phyloP scores from a whole-genome alignment of 257 asterid species.

The Solanum etuberosum region DNA sequence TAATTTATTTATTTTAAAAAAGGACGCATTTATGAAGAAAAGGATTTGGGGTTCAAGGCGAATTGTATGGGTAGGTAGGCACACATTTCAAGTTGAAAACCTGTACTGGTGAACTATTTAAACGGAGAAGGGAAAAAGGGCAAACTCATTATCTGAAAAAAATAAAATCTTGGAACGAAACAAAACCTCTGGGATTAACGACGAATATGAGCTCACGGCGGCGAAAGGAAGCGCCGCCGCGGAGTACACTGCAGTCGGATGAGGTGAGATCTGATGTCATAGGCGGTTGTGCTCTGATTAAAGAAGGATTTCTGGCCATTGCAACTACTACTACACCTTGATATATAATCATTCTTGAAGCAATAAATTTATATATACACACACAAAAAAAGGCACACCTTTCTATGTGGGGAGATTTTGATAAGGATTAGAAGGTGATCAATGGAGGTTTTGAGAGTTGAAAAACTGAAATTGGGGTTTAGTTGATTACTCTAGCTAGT shows the following conservation, averaged over 20 bases:
- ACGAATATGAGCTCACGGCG: conserved; percentile 86
- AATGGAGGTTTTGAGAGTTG: background rate
- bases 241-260: conserved; percentile 25
- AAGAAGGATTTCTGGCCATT: conserved; percentile 50
- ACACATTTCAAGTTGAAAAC: background rate
- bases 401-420: background rate
- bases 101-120: background rate
- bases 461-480: background rate
- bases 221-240: conserved; percentile 34
- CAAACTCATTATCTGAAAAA: background rate
- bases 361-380: background rate
- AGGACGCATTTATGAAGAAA: background rate
- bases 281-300: conserved; percentile 52
- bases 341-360: conserved; percentile 22
- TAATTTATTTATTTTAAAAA: background rate
- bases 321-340: conserved; percentile 33
- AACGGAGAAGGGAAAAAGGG: background rate
- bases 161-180: background rate
- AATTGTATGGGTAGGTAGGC: background rate
- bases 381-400: background rate
- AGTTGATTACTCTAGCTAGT: background rate
- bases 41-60: background rate
- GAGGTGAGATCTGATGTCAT: conserved; percentile 54
- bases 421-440: background rate
- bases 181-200: conserved; percentile 74